Evolutionary conservation across 1,284 basidiomycete genomes (phyloP).

Genomic region (Somion occarium): DNA sequence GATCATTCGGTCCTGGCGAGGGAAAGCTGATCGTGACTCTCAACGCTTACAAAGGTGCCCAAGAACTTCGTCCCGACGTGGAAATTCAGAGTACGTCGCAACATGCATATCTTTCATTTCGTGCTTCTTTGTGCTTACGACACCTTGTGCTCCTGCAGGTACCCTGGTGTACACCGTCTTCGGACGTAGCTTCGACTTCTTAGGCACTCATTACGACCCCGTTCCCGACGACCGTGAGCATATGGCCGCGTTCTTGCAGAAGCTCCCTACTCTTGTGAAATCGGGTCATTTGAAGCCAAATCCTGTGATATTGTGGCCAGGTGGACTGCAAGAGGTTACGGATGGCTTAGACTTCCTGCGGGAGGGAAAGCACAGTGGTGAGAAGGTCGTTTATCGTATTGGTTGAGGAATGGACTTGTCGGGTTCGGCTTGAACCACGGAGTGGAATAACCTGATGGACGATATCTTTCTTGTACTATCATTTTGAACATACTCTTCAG

Average conservation of each 20-base stretch:
- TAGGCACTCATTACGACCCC: constrained; percentile 9
- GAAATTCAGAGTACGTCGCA: constrained; percentile 3
- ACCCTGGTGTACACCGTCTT: constrained; percentile 19
- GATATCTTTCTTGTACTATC: too few relatives aligned
- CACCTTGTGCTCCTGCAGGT: constrained; percentile 6
- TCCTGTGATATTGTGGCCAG: constrained; percentile 19
- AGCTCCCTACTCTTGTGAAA: constrained; percentile 18
- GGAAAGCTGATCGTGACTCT: constrained; percentile 19
- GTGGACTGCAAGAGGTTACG: constrained; percentile 17
- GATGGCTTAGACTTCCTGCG: constrained; percentile 22
- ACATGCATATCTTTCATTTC: too few relatives aligned
- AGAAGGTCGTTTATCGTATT: constrained; percentile 23
- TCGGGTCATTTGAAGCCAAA: constrained; percentile 17
- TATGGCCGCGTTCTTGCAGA: constrained; percentile 20
- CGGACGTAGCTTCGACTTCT: constrained; percentile 15
- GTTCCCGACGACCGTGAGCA: constrained; percentile 17
- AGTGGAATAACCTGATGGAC: too few relatives aligned
- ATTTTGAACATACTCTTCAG: too few relatives aligned
- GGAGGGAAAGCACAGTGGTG: constrained; percentile 21
- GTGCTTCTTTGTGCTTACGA: neutral
- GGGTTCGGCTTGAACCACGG: neutral
- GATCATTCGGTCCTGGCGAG: constrained; percentile 14
- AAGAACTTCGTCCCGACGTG: constrained; percentile 4
- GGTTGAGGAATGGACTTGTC: neutral
- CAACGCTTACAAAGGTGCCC: neutral